Evolutionary conservation across 352 stramenopile species (phyloP).

Genomic region (Pythium dissotocum): DNA sequence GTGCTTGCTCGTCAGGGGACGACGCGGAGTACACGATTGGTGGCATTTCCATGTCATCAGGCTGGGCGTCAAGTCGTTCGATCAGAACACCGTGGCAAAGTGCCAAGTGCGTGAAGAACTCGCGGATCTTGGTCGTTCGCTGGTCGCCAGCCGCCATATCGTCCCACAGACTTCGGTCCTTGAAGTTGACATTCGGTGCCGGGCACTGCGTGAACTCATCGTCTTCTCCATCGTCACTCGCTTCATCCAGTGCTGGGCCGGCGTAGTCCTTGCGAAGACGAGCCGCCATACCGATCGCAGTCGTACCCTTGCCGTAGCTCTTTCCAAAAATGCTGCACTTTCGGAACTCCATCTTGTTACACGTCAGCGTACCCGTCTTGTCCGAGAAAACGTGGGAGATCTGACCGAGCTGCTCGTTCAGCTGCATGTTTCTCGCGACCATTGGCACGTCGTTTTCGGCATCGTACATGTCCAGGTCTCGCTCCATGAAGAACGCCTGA

Average conservation of each 20-base stretch:
- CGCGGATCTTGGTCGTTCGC: constrained; percentile 58
- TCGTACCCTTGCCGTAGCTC: constrained; percentile 85
- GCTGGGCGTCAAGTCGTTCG: constrained; percentile 84
- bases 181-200: constrained; percentile 79
- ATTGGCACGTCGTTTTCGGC: constrained; percentile 65
- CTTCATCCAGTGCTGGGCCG: constrained; percentile 42
- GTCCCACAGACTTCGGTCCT: constrained; percentile 59
- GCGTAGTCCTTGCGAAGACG: constrained; percentile 68
- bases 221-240: constrained; percentile 37
- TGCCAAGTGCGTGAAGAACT: constrained; percentile 88
- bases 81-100: constrained; percentile 97
- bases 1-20: constrained; percentile 84
- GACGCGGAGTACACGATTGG: constrained; percentile 87
- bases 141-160: constrained; percentile 44
- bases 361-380: constrained; percentile 87
- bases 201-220: constrained; percentile 38
- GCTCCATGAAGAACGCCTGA: constrained; percentile 87
- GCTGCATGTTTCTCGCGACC: constrained; percentile 82
- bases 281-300: constrained; percentile 73
- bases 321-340: constrained; percentile 84
- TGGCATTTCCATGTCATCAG: constrained; percentile 41
- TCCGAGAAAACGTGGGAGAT: constrained; percentile 98
- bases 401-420: constrained; percentile 87
- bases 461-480: constrained; percentile 87
- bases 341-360: constrained; percentile 91